These are phyloP conservation scores for Podospora pseudocomata DNA, from an alignment of 495 filamentous ascomycete species.

Conservation along the genomic window DNA sequence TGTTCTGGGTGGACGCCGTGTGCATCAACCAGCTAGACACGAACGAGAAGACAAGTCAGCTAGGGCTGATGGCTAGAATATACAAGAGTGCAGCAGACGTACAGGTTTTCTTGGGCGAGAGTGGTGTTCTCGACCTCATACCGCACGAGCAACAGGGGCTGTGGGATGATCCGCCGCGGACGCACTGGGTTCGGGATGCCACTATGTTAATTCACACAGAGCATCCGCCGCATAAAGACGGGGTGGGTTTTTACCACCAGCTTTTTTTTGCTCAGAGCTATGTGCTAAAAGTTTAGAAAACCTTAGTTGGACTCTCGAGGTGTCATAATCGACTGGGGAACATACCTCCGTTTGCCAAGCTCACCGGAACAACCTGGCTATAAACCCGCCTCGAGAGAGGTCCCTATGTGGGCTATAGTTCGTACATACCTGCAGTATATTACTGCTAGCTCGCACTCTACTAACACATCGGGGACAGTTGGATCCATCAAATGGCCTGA, in stretches of 20 bases:
- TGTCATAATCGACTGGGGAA: not conserved
- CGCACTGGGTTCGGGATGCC: not conserved
- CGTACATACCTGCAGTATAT: not conserved
- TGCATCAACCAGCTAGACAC: not conserved
- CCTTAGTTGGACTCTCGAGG: not conserved
- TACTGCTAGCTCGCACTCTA: not conserved
- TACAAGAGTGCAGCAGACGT: not conserved
- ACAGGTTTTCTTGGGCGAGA: not conserved
- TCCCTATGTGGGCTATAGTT: not conserved
- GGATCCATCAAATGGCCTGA: not conserved
- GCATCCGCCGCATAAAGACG: not conserved
- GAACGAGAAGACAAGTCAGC: not conserved
- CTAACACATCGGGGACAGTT: not conserved
- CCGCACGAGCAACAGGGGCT: not conserved
- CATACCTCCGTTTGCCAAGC: not conserved
- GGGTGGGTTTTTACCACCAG: not conserved
- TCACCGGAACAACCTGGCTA: not conserved
- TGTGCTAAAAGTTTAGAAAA: too few relatives aligned
- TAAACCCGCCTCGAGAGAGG: not conserved
- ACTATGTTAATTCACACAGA: not conserved
- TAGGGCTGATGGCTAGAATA: not conserved
- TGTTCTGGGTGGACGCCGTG: not conserved
- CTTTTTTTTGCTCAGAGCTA: too few relatives aligned
- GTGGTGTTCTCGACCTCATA: not conserved
- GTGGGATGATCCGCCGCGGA: not conserved